Conservation (phyloP, 306 rosid genomes). For the Arachis stenosperma region DNA sequence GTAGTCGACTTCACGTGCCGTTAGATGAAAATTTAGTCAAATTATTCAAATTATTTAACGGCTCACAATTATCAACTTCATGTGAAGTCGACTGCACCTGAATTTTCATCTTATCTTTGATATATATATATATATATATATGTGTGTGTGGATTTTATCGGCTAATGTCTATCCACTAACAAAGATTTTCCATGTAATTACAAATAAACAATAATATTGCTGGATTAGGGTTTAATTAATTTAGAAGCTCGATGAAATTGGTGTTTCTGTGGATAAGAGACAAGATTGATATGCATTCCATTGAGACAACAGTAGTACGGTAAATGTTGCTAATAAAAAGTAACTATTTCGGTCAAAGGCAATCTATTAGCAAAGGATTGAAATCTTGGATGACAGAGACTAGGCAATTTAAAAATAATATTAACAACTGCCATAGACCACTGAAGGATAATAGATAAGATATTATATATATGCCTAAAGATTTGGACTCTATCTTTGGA, state of each 20-base stretch:
- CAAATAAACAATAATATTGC: too few relatives aligned
- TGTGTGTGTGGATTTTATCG: too few relatives aligned
- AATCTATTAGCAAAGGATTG: background rate
- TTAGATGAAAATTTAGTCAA: too few relatives aligned
- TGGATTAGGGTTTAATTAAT: too few relatives aligned
- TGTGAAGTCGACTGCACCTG: too few relatives aligned
- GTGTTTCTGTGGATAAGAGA: background rate
- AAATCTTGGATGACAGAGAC: constrained; percentile 33
- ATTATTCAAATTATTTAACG: too few relatives aligned
- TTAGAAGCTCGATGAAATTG: background rate
- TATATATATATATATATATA: too few relatives aligned
- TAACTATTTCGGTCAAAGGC: constrained; percentile 31
- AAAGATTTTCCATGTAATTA: background rate
- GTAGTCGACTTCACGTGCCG: too few relatives aligned
- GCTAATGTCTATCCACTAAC: background rate
- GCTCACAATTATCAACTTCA: too few relatives aligned
- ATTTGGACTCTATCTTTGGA: background rate
- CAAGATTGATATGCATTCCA: background rate
- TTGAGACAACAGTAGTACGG: background rate
- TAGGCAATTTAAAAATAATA: constrained; percentile 6
- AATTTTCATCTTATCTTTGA: too few relatives aligned
- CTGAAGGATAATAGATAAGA: background rate
- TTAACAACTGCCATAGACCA: background rate
- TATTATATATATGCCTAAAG: too few relatives aligned
- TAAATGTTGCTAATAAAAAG: constrained; percentile 10